Conservation (phyloP, 106 monocot species). For the Iris macrosiphon region DNA sequence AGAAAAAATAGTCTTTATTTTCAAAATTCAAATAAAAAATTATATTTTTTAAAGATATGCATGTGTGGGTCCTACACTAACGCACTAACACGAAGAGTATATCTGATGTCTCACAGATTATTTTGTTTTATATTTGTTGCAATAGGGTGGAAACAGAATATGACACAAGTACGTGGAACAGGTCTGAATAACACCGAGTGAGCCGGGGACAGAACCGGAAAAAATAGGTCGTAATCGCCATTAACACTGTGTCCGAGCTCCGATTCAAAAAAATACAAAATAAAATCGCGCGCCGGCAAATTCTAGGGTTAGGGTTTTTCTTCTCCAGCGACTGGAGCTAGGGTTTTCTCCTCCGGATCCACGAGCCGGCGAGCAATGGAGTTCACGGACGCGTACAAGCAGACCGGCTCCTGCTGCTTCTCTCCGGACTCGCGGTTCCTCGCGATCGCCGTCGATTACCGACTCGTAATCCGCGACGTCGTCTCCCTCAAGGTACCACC, state of each 20-base stretch:
- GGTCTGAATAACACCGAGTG: too few relatives aligned
- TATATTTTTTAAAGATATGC: too few relatives aligned
- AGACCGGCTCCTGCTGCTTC: conserved; percentile 85
- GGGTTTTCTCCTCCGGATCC: not conserved
- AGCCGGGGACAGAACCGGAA: too few relatives aligned
- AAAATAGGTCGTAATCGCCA: not conserved
- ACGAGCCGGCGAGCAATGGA: conserved; percentile 35
- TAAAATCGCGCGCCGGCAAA: not conserved
- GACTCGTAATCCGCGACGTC: conserved; percentile 84
- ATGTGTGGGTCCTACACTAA: too few relatives aligned
- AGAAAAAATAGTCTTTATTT: too few relatives aligned
- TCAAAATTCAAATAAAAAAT: too few relatives aligned
- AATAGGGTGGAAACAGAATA: too few relatives aligned
- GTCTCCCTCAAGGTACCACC: conserved; percentile 62
- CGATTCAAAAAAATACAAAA: not conserved
- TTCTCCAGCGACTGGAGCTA: not conserved
- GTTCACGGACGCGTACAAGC: conserved; percentile 87
- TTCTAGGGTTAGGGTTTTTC: not conserved
- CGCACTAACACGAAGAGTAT: too few relatives aligned
- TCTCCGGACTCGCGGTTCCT: conserved; percentile 75
- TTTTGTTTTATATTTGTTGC: too few relatives aligned
- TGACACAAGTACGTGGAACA: too few relatives aligned
- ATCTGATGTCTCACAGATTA: too few relatives aligned
- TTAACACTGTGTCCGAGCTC: not conserved
- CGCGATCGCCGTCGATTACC: conserved; percentile 89